Evolutionary conservation across 2,329 filamentous ascomycete genomes (phyloP).

Genomic region (Epichloe bromicola): DNA sequence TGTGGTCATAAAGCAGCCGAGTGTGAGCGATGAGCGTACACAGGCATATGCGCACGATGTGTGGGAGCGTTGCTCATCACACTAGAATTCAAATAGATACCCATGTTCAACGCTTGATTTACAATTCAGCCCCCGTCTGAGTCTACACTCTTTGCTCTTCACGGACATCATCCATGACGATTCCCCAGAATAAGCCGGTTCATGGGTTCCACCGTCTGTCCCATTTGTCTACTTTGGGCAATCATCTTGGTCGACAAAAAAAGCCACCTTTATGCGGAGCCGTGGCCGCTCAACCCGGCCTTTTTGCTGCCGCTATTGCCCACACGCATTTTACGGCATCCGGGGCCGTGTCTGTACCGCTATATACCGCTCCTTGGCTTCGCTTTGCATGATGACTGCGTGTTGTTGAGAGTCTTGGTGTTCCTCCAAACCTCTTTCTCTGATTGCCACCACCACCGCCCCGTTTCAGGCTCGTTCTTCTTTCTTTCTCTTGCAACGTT

Average conservation of each 20-base stretch:
- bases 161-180: background rate
- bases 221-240: background rate
- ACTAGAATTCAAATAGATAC: background rate
- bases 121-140: background rate
- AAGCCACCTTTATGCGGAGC: conserved; percentile 2
- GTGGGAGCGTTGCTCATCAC: background rate
- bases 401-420: conserved; percentile 1
- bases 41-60: background rate
- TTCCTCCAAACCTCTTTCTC: background rate
- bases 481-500: background rate
- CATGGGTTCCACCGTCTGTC: background rate
- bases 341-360: conserved; percentile 1
- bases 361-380: background rate
- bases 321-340: conserved; percentile 1
- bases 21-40: background rate
- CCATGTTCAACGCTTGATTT: background rate
- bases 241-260: background rate
- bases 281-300: conserved; percentile 1
- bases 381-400: background rate
- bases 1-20: background rate
- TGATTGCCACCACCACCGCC: conserved; percentile 7
- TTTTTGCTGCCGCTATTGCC: background rate
- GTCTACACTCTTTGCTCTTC: background rate
- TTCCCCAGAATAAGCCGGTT: background rate
- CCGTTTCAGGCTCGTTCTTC: background rate